A percentile compares a stretch with the other conserved stretches of the same genome.
These are phyloP conservation scores for Parietaria judaica DNA, from an alignment of 306 rosid species.

Conservation along the genomic window DNA sequence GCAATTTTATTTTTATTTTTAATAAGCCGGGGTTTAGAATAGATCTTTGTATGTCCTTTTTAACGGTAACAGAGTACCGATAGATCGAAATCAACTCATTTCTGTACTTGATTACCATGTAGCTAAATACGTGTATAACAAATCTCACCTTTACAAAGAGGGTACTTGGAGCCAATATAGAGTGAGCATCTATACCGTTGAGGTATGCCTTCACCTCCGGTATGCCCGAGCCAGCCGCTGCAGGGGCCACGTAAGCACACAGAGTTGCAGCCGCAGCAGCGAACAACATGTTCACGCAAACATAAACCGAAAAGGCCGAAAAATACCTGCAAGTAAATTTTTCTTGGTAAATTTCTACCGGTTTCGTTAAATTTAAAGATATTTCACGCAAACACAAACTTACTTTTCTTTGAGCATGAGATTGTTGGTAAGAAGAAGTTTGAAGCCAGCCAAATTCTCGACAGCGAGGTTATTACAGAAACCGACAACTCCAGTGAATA, in stretches of 20 bases:
- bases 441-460: slow-evolving; percentile 74
- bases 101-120: neutral
- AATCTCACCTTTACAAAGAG: slow-evolving; percentile 65
- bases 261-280: slow-evolving; percentile 52
- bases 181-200: slow-evolving; percentile 65
- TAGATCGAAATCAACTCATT: neutral
- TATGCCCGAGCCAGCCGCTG: slow-evolving; percentile 86
- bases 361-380: too few species aligned
- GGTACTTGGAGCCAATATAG: slow-evolving; percentile 70
- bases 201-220: slow-evolving; percentile 93
- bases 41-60: neutral
- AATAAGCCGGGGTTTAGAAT: neutral
- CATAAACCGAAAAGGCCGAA: slow-evolving; percentile 48
- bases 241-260: slow-evolving; percentile 67
- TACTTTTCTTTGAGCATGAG: slow-evolving; percentile 59
- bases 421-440: slow-evolving; percentile 49
- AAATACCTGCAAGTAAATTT: slow-evolving; percentile 35
- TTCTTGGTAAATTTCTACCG: too few species aligned
- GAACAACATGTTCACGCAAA: slow-evolving; percentile 41
- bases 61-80: neutral
- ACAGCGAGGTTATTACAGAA: slow-evolving; percentile 63
- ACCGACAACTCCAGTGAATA: slow-evolving; percentile 53
- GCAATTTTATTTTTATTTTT: neutral
- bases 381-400: neutral
- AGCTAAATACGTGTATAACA: too few species aligned